These are phyloP conservation scores for Aspergillus fumigatus DNA, from an alignment of 2,329 filamentous ascomycete genomes.

Conservation along the genomic window DNA sequence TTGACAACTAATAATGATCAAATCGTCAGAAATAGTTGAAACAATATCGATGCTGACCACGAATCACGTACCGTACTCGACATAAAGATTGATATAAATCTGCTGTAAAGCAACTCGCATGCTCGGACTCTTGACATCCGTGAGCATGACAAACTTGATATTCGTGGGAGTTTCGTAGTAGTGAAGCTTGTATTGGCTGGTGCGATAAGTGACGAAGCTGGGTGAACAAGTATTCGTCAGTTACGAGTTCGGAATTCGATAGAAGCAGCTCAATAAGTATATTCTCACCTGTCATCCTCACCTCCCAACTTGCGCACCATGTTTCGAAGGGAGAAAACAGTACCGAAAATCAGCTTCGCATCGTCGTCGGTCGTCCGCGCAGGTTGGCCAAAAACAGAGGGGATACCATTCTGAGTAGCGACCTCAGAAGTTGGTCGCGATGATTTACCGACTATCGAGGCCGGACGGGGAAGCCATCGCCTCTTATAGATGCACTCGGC, in stretches of 20 bases:
- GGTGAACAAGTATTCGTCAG: background rate
- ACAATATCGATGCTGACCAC: constrained; percentile 3
- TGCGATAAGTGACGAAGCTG: constrained; percentile 90
- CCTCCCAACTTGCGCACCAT: constrained; percentile 95
- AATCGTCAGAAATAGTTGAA: constrained; percentile 1
- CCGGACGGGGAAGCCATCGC: constrained; percentile 65
- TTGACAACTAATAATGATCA: constrained; percentile 52
- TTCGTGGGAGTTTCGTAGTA: constrained; percentile 98
- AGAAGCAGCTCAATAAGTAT: background rate
- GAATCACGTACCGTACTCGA: constrained; percentile 70
- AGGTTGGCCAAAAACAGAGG: constrained; percentile 33
- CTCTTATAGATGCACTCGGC: constrained; percentile 97
- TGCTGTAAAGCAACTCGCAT: constrained; percentile 94
- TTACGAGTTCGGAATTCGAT: background rate
- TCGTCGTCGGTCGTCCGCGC: constrained; percentile 65
- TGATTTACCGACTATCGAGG: constrained; percentile 43
- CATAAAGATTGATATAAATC: constrained; percentile 97
- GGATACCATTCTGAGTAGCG: constrained; percentile 40
- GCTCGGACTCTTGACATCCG: constrained; percentile 80
- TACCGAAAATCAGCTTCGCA: constrained; percentile 95
- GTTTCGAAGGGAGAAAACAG: constrained; percentile 91
- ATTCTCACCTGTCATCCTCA: constrained; percentile 66
- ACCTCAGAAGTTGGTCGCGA: constrained; percentile 48
- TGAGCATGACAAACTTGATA: constrained; percentile 94
- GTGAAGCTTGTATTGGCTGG: constrained; percentile 93